These are phyloP conservation scores for Talaromyces pinophilus DNA, from an alignment of 2,329 filamentous ascomycete genomes.

Conservation along the genomic window DNA sequence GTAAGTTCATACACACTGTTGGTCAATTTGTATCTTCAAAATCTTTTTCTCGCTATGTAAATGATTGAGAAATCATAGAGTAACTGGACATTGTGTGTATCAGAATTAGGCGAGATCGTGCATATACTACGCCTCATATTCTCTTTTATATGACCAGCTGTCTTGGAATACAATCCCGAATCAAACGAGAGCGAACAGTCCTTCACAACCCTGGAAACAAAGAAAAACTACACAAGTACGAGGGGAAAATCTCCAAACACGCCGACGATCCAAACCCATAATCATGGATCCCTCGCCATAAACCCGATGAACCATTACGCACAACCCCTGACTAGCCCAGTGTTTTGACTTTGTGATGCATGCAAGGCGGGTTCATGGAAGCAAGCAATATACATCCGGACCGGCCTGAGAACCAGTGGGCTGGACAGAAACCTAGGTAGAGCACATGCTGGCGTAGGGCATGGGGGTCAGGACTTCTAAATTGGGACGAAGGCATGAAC, in stretches of 20 bases:
- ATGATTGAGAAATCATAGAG: background rate
- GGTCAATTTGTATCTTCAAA: no score
- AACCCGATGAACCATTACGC: conserved; percentile 1
- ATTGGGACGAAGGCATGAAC: conserved; percentile 17
- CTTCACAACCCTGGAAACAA: background rate
- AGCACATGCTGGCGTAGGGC: background rate
- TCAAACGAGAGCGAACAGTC: background rate
- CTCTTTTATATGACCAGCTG: background rate
- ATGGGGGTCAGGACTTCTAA: conserved; percentile 6
- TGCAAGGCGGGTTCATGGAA: conserved; percentile 13
- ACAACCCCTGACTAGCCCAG: background rate
- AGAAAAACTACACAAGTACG: background rate
- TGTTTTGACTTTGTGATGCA: background rate
- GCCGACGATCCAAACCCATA: background rate
- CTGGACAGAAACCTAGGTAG: background rate
- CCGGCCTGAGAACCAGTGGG: conserved; percentile 5
- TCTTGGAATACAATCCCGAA: background rate
- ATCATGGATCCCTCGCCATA: background rate
- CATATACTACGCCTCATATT: background rate
- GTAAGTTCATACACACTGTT: background rate
- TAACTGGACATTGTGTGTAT: no score
- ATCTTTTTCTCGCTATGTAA: background rate
- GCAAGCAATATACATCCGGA: conserved; percentile 10
- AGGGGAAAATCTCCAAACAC: background rate
- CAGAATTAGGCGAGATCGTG: background rate